Base-by-base conservation (phyloP, 2,329 filamentous ascomycete genomes). In the Ploettnerulaceae sp. region DNA sequence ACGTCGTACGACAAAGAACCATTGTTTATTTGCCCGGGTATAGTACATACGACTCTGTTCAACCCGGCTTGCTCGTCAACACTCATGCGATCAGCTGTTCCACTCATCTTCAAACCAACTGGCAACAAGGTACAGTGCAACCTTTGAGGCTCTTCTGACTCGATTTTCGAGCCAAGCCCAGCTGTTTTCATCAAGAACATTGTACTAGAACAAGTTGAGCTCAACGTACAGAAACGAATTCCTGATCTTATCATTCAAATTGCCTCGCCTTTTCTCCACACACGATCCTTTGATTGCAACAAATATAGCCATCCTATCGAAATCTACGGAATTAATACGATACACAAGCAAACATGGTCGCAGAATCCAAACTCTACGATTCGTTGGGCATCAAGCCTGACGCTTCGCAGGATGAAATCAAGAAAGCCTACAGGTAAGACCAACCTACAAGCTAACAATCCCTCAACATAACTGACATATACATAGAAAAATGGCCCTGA, bases 281-380 rank as follows among this genome's bases (percentile, higher is more conserved):
- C 31, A 15, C 31, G 17, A 18, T n/a, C 17, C n/a, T 21, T 18
- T 26, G 7, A 17, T 11, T 12, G 31, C 29, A 18, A 12, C 41
- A 44, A 26, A 33, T 17, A 29, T 38, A 34, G 28, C 21, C 34
- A 40, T 7, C 14, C 24, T 22, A 21, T 26, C 29, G 12, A 31
- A 21, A 21, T 15, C 32, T 18, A 15, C 18, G 22, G 24, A 29
- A 22, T 21, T 11, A 40, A 32, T 33, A 34, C 29, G 41, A 34
- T 9, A 45, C 33, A 43, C 18, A 7, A 48, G 32, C 50, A 57
- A 79, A 59, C 57, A 96, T 97, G 91, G 89, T 94, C 59, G 86
- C 88, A 61, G 91, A 97, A 74, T 93, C 86, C 43, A 95, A 94
- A 70, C 83, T 97, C 54, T 98, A 98, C 75, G 89, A 97, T 68